Evolutionary conservation across 345 rosid genomes (phyloP), one percentile per base, ranked within the genome.

Genomic region (Carallia pectinifolia): DNA sequence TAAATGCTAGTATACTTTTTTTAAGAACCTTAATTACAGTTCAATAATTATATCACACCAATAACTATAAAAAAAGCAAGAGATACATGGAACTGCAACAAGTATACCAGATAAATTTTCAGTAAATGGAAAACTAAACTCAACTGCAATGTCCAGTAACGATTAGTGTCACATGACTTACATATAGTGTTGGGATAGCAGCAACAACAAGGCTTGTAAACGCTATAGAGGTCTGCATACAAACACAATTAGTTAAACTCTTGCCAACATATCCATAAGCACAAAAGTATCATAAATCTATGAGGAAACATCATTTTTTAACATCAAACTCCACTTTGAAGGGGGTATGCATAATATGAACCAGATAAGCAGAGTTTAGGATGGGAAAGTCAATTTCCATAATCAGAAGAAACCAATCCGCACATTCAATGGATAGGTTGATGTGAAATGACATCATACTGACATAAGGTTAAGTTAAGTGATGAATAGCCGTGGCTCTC

Each of bases 141-240:
- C 60, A 56, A 27, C 27, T 23, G 33, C 15, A 56, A 56, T 56
- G 29, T 56, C 15, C 36, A 10, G 50, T 19, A 16, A 12, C 36
- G 6, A 13, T 7, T 23, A 13, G 19, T 48, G 55, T 59, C 54
- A 34, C 13, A 16, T 65, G 53, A 86, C 96, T 90, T 86, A 94
- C 99, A 72, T 64, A 7, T 69, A 94, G 89, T 27, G 97, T 85
- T 17, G 99, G 97, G 55, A 91, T 68, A 30, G 96, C 87, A n/a
- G 92, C 85, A 72, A 89, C 52, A 18, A 90, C 93, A 58, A 95
- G 77, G 81, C 96, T 82, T 54, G 90, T 80, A 80, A 94, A 87
- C 33, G 98, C 96, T 66, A 91, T 79, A 50, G 87, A 86, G 68
- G 97, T 85, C 97, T 94, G 97, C 83, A 83, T 13, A 74, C 62